Percentiles rank a stretch among this genome's conserved stretches.
Conservation (phyloP, 1,284 basidiomycete genomes). For the Filobasidium uniguttulatum region DNA sequence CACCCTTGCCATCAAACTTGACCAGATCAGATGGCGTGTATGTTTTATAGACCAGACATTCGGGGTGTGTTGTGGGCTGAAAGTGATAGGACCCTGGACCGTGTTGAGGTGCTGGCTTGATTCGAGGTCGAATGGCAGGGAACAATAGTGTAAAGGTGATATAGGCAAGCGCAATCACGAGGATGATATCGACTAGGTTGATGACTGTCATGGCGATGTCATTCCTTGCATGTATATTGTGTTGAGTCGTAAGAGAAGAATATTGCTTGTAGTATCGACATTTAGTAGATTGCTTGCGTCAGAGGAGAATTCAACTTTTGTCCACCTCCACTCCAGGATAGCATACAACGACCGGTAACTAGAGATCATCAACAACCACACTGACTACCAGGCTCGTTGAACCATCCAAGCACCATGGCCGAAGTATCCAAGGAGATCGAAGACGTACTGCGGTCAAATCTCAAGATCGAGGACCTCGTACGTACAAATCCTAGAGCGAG, state of each 20-base stretch:
- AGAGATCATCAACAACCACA: too few relatives aligned
- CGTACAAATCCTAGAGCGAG: neutral
- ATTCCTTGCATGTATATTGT: neutral
- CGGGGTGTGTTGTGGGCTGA: conserved; percentile 65
- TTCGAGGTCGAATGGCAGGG: conserved; percentile 44
- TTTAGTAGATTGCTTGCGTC: too few relatives aligned
- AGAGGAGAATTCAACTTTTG: too few relatives aligned
- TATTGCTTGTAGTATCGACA: too few relatives aligned
- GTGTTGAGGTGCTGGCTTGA: conserved; percentile 21
- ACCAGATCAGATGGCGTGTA: conserved; percentile 62
- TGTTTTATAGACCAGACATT: conserved; percentile 56
- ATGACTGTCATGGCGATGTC: neutral
- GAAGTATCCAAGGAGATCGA: conserved; percentile 6
- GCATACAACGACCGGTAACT: too few relatives aligned
- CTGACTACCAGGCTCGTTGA: too few relatives aligned
- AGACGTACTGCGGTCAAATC: conserved; percentile 5
- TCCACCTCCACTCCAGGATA: too few relatives aligned
- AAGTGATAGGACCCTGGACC: conserved; percentile 55
- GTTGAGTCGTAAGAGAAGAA: too few relatives aligned
- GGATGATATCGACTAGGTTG: conserved; percentile 42
- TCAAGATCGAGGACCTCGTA: conserved; percentile 11
- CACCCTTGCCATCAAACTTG: conserved; percentile 52
- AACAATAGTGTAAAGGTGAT: conserved; percentile 58
- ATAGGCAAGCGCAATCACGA: conserved; percentile 66
- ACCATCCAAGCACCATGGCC: neutral